Evolutionary conservation across 306 rosid genomes (phyloP).

Genomic region (Biancaea sappan): DNA sequence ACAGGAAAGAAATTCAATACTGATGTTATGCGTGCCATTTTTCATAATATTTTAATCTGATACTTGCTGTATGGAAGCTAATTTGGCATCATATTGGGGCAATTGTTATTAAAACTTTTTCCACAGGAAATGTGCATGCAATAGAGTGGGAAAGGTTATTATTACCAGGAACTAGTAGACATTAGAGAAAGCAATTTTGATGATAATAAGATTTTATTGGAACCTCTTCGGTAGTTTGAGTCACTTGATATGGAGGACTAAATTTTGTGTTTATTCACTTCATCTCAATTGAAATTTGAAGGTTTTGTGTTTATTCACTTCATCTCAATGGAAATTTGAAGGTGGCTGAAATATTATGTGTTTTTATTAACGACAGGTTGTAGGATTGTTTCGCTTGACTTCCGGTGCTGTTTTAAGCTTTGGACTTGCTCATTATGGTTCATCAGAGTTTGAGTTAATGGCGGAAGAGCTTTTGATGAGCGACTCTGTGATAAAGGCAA

Average conservation of each 20-base stretch:
- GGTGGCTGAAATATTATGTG: background rate
- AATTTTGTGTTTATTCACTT: background rate
- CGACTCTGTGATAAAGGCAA: constrained; percentile 82
- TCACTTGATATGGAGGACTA: background rate
- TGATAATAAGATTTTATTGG: background rate
- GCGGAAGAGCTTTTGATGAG: constrained; percentile 99
- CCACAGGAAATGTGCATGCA: background rate
- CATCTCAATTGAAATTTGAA: background rate
- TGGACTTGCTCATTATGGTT: constrained; percentile 87
- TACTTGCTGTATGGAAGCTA: background rate
- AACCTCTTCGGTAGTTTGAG: background rate
- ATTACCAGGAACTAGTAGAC: background rate
- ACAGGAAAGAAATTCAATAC: background rate
- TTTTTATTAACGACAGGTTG: constrained; percentile 60
- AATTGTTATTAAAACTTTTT: background rate
- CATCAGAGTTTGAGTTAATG: constrained; percentile 94
- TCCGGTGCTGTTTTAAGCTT: constrained; percentile 73
- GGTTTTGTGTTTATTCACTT: background rate
- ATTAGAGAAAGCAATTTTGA: background rate
- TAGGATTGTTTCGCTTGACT: constrained; percentile 79
- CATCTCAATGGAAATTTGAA: background rate
- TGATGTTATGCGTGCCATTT: background rate
- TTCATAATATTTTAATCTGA: background rate
- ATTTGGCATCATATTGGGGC: background rate
- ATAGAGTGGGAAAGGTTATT: background rate